A percentile compares a stretch with the other conserved stretches of the same genome.
These are phyloP conservation scores for Penicillium cosmopolitanum DNA, from an alignment of 495 filamentous ascomycete genomes.

Conservation along the genomic window DNA sequence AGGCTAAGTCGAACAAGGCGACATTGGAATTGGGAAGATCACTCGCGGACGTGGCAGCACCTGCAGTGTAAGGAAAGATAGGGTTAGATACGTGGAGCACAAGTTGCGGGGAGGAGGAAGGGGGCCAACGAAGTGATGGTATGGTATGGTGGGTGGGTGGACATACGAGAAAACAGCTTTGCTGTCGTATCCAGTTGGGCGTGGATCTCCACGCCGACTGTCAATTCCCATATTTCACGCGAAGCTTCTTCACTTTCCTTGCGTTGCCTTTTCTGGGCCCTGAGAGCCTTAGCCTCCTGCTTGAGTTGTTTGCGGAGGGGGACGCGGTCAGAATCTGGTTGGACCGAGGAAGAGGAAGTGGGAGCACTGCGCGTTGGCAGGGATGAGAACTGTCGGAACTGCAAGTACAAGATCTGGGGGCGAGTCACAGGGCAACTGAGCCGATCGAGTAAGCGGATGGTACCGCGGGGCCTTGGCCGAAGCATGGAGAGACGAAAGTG, in stretches of 20 bases:
- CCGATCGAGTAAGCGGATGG: constrained; percentile 31
- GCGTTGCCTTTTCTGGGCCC: constrained; percentile 38
- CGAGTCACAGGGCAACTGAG: constrained; percentile 16
- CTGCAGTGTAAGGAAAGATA: constrained; percentile 27
- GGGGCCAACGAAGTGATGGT: neutral
- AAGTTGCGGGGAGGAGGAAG: neutral
- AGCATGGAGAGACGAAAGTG: constrained; percentile 31
- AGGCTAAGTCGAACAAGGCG: constrained; percentile 83
- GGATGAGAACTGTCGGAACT: constrained; percentile 13
- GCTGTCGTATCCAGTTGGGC: constrained; percentile 85
- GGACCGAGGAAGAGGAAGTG: neutral
- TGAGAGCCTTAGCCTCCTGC: constrained; percentile 63
- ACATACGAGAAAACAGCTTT: constrained; percentile 78
- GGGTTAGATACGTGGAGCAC: neutral
- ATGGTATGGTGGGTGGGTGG: neutral
- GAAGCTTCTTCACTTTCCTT: constrained; percentile 44
- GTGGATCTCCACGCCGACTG: constrained; percentile 95
- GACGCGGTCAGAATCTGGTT: constrained; percentile 32
- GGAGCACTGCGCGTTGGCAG: constrained; percentile 20
- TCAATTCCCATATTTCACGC: constrained; percentile 75
- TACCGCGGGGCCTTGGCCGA: constrained; percentile 39
- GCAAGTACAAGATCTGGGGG: neutral
- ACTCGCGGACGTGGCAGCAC: constrained; percentile 68
- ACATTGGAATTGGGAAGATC: constrained; percentile 82
- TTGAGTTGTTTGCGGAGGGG: constrained; percentile 78